Evolutionary conservation across 1,284 basidiomycete species (phyloP).

Genomic region (Ustilago curta): DNA sequence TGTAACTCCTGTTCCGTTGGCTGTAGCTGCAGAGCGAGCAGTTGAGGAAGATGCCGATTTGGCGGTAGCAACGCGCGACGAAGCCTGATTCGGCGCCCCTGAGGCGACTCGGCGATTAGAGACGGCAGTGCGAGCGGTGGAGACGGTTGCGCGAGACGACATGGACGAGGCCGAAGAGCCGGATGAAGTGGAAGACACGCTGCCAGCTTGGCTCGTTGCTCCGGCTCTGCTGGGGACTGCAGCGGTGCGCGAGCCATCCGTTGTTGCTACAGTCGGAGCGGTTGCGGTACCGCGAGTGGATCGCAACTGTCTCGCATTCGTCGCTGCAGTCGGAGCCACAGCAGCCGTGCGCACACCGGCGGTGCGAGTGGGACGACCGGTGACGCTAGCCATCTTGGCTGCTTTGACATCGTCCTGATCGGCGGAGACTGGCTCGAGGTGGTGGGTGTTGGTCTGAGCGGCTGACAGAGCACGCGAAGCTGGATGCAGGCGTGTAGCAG

Average conservation of each 20-base stretch:
- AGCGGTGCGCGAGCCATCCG: constrained; percentile 7
- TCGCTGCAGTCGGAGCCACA: constrained; percentile 7
- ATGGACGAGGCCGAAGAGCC: constrained; percentile 30
- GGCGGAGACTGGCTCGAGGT: constrained; percentile 16
- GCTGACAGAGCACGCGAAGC: constrained; percentile 34
- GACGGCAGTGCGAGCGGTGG: constrained; percentile 40
- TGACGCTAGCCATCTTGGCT: constrained; percentile 12
- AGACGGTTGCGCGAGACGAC: constrained; percentile 34
- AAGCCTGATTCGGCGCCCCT: constrained; percentile 20
- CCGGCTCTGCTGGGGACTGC: constrained; percentile 28
- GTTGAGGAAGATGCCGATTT: constrained; percentile 15
- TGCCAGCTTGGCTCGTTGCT: constrained; percentile 42
- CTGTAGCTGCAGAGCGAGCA: constrained; percentile 5
- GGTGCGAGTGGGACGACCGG: constrained; percentile 19
- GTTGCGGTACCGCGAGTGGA: constrained; percentile 25
- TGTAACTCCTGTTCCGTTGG: constrained; percentile 12
- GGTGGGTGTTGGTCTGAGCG: constrained; percentile 37
- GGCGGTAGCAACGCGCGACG: constrained; percentile 8
- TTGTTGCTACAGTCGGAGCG: not conserved
- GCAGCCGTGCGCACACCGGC: constrained; percentile 31
- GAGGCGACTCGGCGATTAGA: constrained; percentile 25
- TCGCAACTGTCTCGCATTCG: constrained; percentile 25
- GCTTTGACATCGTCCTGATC: constrained; percentile 38
- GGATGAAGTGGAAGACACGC: constrained; percentile 43
- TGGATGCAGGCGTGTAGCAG: constrained; percentile 40